phyloP scores from a whole-genome alignment of 1,284 basidiomycete genomes.

The Melampsora occidentalis region DNA sequence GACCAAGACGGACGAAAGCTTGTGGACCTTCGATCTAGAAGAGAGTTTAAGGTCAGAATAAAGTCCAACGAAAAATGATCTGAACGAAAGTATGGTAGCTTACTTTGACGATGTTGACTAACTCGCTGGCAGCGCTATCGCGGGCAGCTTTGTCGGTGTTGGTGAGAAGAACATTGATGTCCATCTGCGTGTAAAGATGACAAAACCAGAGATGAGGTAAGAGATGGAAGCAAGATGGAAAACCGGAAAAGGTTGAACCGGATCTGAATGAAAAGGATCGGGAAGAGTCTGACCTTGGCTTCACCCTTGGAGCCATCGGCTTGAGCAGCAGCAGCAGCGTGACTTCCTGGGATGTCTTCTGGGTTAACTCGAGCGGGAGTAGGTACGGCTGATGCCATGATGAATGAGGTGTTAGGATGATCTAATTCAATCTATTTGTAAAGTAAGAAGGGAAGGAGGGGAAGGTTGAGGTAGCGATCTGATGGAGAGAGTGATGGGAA shows the following conservation, averaged over 20 bases:
- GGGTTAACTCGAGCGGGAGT: slow-evolving; percentile 46
- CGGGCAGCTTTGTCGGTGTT: slow-evolving; percentile 52
- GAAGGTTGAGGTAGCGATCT: not conserved
- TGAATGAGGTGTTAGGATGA: not conserved
- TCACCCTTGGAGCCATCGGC: slow-evolving; percentile 49
- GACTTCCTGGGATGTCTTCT: slow-evolving; percentile 47
- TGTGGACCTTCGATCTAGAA: slow-evolving; percentile 67
- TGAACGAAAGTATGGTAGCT: not conserved
- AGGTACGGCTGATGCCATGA: slow-evolving; percentile 40
- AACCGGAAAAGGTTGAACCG: not conserved
- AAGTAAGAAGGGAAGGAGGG: not conserved
- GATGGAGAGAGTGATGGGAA: not conserved
- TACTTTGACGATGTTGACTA: slow-evolving; percentile 56
- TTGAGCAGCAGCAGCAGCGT: slow-evolving; percentile 52
- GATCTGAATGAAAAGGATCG: not conserved
- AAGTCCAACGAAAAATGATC: not conserved
- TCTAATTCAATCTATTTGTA: too few relatives aligned
- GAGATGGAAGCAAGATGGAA: not conserved
- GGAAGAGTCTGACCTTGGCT: slow-evolving; percentile 51
- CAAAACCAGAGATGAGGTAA: not conserved
- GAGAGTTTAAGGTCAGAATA: not conserved
- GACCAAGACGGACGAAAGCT: slow-evolving; percentile 71
- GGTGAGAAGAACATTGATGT: slow-evolving; percentile 54
- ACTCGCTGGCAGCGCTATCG: slow-evolving; percentile 55
- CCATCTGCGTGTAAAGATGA: slow-evolving; percentile 48